phyloP scores from a whole-genome alignment of 2,329 filamentous ascomycete species.

The Didymella pomorum region DNA sequence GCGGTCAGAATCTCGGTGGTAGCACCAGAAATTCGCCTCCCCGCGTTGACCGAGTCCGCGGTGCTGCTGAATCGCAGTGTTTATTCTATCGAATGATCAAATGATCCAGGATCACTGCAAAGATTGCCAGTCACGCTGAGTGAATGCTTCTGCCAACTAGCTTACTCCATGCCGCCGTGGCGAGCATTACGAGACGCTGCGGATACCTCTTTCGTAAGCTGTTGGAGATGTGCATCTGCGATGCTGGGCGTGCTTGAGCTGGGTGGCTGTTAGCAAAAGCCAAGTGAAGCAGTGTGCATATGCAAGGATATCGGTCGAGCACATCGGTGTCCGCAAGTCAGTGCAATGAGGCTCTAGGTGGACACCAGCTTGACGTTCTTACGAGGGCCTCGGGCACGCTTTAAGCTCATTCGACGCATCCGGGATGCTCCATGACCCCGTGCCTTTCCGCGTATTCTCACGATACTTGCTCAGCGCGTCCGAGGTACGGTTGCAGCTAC shows the following conservation, averaged over 20 bases:
- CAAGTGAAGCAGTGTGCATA: conserved; percentile 31
- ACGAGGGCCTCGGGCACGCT: conserved; percentile 25
- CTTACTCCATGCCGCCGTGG: conserved; percentile 17
- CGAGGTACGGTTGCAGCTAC: conserved; percentile 40
- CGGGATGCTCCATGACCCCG: conserved; percentile 28
- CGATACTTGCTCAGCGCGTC: conserved; percentile 29
- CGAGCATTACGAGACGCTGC: conserved; percentile 36
- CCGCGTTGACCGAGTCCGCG: conserved; percentile 30
- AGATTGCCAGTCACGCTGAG: conserved; percentile 26
- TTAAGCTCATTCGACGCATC: conserved; percentile 24
- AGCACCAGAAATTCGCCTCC: conserved; percentile 36
- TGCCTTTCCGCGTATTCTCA: conserved; percentile 36
- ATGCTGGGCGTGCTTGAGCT: conserved; percentile 29
- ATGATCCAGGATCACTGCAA: conserved; percentile 24
- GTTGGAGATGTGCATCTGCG: conserved; percentile 24
- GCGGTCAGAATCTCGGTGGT: conserved; percentile 40
- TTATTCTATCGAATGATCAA: conserved; percentile 41
- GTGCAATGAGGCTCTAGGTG: conserved; percentile 20
- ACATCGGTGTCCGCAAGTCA: conserved; percentile 15
- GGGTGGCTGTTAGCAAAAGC: conserved; percentile 23
- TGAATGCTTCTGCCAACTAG: conserved; percentile 29
- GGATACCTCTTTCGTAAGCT: conserved; percentile 40
- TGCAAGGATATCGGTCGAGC: conserved; percentile 30
- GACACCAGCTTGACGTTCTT: conserved; percentile 9
- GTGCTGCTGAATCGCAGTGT: conserved; percentile 25